A percentile compares a stretch with the other conserved stretches of the same genome.
These are phyloP conservation scores for Glycyrrhiza uralensis DNA, from an alignment of 306 rosid genomes.

Conservation along the genomic window DNA sequence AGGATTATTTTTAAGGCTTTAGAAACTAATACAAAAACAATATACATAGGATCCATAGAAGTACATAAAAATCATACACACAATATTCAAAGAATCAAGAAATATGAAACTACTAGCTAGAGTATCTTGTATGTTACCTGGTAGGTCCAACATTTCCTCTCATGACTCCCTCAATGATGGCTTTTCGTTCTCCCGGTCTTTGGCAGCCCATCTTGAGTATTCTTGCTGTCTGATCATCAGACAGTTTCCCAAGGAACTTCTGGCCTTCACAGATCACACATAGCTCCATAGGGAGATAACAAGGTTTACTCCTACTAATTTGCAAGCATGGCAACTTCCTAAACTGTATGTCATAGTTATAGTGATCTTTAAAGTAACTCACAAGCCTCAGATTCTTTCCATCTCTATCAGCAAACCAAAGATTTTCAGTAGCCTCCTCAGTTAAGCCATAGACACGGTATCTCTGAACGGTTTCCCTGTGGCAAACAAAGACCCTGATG, in stretches of 20 bases:
- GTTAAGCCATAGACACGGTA: constrained; percentile 86
- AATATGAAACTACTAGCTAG: not conserved
- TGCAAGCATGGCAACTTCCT: constrained; percentile 90
- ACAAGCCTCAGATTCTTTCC: constrained; percentile 78
- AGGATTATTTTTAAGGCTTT: constrained; percentile 21
- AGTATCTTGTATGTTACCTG: constrained; percentile 50
- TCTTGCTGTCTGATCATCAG: constrained; percentile 93
- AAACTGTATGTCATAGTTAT: constrained; percentile 85
- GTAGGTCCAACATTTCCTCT: constrained; percentile 79
- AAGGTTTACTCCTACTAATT: constrained; percentile 87
- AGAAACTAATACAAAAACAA: constrained; percentile 11
- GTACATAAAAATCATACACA: constrained; percentile 11
- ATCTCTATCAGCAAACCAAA: constrained; percentile 88
- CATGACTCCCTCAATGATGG: constrained; percentile 83
- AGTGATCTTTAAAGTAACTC: constrained; percentile 87
- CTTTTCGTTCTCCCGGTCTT: constrained; percentile 80
- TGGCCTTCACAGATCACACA: constrained; percentile 97
- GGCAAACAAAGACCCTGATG: constrained; percentile 91
- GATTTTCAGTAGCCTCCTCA: constrained; percentile 83
- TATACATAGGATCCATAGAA: constrained; percentile 7
- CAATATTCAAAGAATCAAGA: constrained; percentile 10
- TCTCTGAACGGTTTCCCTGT: constrained; percentile 90
- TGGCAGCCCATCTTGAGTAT: constrained; percentile 98
- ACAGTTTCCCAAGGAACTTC: constrained; percentile 85
- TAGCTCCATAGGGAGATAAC: constrained; percentile 99